These are phyloP conservation scores for Kodamaea sagamina DNA, from an alignment of 805 yeast genomes.

Conservation along the genomic window DNA sequence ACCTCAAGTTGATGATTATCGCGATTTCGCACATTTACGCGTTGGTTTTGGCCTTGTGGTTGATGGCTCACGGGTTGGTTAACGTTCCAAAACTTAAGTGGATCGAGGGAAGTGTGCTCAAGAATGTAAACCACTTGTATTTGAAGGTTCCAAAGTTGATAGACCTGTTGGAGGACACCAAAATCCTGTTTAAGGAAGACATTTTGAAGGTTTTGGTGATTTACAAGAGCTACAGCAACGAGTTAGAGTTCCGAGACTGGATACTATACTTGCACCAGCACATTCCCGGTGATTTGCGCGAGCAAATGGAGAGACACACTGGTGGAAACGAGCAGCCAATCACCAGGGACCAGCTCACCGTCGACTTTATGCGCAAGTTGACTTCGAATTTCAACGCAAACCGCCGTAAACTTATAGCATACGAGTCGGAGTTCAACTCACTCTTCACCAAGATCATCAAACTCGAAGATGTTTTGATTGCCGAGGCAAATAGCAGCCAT, in stretches of 20 bases:
- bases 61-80: constrained; percentile 81
- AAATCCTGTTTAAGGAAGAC: constrained; percentile 61
- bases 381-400: constrained; percentile 54
- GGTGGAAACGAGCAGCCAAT: constrained; percentile 23
- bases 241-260: constrained; percentile 60
- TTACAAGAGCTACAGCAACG: constrained; percentile 40
- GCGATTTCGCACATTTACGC: constrained; percentile 80
- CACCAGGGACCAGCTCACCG: constrained; percentile 37
- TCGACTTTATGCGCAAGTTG: constrained; percentile 50
- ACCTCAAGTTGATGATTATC: constrained; percentile 66
- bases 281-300: constrained; percentile 42
- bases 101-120: constrained; percentile 35
- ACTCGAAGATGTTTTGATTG: constrained; percentile 59
- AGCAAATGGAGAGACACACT: constrained; percentile 32
- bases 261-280: constrained; percentile 54
- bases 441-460: constrained; percentile 50
- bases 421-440: constrained; percentile 57
- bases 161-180: constrained; percentile 65
- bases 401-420: constrained; percentile 53
- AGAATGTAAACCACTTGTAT: constrained; percentile 43
- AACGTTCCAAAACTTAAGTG: constrained; percentile 58
- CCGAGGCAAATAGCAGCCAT: constrained; percentile 30
- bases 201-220: constrained; percentile 59
- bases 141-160: constrained; percentile 55
- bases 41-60: constrained; percentile 72